Conservation (phyloP, 306 rosid species). For the Acmispon strigosus region DNA sequence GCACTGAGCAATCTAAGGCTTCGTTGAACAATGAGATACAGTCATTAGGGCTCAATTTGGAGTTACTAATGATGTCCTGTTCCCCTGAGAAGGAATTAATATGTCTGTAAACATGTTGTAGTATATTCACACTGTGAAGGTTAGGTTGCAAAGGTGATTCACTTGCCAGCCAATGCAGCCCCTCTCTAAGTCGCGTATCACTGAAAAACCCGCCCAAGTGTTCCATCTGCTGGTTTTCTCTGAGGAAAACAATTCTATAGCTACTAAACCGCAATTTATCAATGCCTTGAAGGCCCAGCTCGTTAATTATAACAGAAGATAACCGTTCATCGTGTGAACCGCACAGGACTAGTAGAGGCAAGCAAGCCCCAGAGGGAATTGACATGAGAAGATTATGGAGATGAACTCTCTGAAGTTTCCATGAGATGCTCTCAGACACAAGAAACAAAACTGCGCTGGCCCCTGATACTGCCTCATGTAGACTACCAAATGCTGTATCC, state of each 20-base stretch:
- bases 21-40: conserved; percentile 73
- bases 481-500: conserved; percentile 42
- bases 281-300: conserved; percentile 55
- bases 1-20: conserved; percentile 58
- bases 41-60: conserved; percentile 50
- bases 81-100: conserved; percentile 44
- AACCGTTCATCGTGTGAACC: conserved; percentile 29
- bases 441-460: conserved; percentile 73
- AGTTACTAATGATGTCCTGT: conserved; percentile 34
- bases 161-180: conserved; percentile 80
- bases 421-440: conserved; percentile 54
- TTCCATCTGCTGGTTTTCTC: conserved; percentile 43
- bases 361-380: conserved; percentile 61
- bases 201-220: conserved; percentile 59
- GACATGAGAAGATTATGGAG: conserved; percentile 64
- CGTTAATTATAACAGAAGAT: conserved; percentile 42
- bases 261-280: conserved; percentile 55
- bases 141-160: conserved; percentile 71
- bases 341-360: conserved; percentile 80
- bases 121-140: conserved; percentile 39
- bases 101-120: conserved; percentile 54
- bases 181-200: conserved; percentile 61
- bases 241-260: conserved; percentile 55
- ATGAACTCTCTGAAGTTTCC: conserved; percentile 51
- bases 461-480: conserved; percentile 53